Percentiles rank a stretch among this genome's conserved stretches.
Evolutionary conservation across 1,139 yeast genomes (phyloP).

Genomic region (Arxiozyma heterogenica): DNA sequence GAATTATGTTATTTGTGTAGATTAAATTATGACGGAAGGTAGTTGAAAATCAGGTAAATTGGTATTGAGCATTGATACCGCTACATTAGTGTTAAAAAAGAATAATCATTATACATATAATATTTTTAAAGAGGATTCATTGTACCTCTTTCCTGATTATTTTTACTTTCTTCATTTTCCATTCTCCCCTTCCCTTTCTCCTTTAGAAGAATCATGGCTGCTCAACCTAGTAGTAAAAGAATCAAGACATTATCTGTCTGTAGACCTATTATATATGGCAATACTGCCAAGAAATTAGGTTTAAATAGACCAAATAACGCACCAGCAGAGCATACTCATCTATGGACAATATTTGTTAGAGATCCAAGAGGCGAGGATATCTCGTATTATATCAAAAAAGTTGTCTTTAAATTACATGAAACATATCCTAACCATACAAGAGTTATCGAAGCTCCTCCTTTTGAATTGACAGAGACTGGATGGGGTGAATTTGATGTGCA

Average conservation of each 20-base stretch:
- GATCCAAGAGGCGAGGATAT: conserved; percentile 80
- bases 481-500: conserved; percentile 99
- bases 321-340: conserved; percentile 86
- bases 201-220: conserved; percentile 12
- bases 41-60: too few species aligned
- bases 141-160: not conserved
- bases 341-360: conserved; percentile 87
- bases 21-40: not conserved
- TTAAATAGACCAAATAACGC: conserved; percentile 57
- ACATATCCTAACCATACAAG: conserved; percentile 83
- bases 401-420: conserved; percentile 89
- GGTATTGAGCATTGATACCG: too few species aligned
- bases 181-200: too few species aligned
- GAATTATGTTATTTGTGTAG: not conserved
- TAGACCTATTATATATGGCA: conserved; percentile 83
- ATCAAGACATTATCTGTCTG: conserved; percentile 64
- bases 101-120: too few species aligned
- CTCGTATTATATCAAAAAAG: conserved; percentile 77
- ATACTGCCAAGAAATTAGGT: conserved; percentile 66
- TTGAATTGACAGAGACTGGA: conserved; percentile 93
- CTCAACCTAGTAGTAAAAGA: conserved; percentile 23
- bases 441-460: conserved; percentile 81
- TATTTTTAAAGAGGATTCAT: not conserved
- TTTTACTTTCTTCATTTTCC: too few species aligned
- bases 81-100: not conserved